A percentile compares a stretch with the other conserved stretches of the same genome.
Conservation (phyloP, 2,329 filamentous ascomycete genomes). For the Chrysoporthe puriensis region DNA sequence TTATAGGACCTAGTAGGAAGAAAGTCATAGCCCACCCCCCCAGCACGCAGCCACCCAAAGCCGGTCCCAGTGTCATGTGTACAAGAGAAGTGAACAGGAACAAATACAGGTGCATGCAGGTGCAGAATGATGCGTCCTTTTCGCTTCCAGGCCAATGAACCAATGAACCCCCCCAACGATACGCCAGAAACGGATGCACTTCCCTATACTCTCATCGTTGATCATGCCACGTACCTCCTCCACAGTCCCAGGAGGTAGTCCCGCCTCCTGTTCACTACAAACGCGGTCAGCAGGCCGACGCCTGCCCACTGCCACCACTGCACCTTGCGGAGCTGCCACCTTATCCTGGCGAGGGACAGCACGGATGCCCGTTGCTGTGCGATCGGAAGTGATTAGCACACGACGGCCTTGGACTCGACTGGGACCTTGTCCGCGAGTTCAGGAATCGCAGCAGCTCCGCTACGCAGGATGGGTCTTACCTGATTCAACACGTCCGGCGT, state of each 20-base stretch:
- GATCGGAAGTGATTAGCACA: slow-evolving; percentile 9
- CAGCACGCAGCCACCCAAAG: neutral
- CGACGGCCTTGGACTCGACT: neutral
- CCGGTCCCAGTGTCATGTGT: slow-evolving; percentile 1
- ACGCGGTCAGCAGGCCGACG: slow-evolving; percentile 21
- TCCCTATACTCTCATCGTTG: neutral
- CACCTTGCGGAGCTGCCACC: slow-evolving; percentile 27
- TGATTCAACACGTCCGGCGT: slow-evolving; percentile 25
- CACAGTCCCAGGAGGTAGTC: slow-evolving; percentile 24
- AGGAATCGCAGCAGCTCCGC: slow-evolving; percentile 2
- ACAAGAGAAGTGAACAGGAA: neutral
- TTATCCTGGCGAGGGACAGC: slow-evolving; percentile 21
- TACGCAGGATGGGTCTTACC: slow-evolving; percentile 24
- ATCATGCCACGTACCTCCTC: slow-evolving; percentile 24
- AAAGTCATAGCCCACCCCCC: neutral
- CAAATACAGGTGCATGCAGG: slow-evolving; percentile 3
- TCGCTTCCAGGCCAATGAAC: slow-evolving; percentile 12
- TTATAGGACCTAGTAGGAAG: neutral
- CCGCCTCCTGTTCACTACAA: slow-evolving; percentile 23
- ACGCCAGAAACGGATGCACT: slow-evolving; percentile 8
- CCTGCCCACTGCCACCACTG: slow-evolving; percentile 30
- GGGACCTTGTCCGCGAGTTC: neutral
- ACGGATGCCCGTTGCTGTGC: slow-evolving; percentile 24
- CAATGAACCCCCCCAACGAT: slow-evolving; percentile 6
- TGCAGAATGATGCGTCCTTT: neutral